Evolutionary conservation across 2,329 filamentous ascomycete genomes (phyloP).

Genomic region (Teratosphaeria gauchensis): DNA sequence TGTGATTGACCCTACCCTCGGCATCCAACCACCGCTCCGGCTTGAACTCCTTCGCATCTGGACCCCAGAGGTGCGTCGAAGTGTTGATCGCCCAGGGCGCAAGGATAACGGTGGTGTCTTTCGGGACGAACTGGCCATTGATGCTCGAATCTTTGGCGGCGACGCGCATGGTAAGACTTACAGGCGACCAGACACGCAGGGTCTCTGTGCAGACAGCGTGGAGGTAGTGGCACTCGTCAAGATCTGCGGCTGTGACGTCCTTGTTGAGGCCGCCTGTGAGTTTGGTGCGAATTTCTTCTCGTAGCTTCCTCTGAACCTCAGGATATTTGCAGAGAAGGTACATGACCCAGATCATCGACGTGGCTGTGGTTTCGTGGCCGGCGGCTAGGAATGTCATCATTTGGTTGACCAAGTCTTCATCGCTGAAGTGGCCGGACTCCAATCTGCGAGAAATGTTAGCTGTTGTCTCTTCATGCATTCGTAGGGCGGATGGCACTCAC

Average conservation of each 20-base stretch:
- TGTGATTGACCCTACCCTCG: conserved; percentile 46
- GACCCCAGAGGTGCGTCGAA: conserved; percentile 61
- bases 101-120: conserved; percentile 60
- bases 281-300: conserved; percentile 39
- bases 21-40: conserved; percentile 64
- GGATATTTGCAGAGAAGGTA: conserved; percentile 45
- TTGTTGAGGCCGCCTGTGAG: conserved; percentile 34
- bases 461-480: background rate
- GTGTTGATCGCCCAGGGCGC: conserved; percentile 60
- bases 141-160: conserved; percentile 57
- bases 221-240: conserved; percentile 70
- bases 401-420: conserved; percentile 76
- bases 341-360: conserved; percentile 44
- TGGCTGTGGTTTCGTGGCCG: conserved; percentile 48
- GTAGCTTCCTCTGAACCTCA: conserved; percentile 38
- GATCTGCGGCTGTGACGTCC: conserved; percentile 43
- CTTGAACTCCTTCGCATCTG: conserved; percentile 63
- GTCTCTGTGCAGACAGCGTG: conserved; percentile 71
- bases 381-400: conserved; percentile 85
- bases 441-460: conserved; percentile 29
- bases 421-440: conserved; percentile 62
- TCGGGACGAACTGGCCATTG: conserved; percentile 55
- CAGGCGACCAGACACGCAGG: conserved; percentile 62
- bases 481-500: background rate
- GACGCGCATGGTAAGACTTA: conserved; percentile 60